Evolutionary conservation across 2,329 filamentous ascomycete species (phyloP).

Genomic region (Cordyceps javanica): DNA sequence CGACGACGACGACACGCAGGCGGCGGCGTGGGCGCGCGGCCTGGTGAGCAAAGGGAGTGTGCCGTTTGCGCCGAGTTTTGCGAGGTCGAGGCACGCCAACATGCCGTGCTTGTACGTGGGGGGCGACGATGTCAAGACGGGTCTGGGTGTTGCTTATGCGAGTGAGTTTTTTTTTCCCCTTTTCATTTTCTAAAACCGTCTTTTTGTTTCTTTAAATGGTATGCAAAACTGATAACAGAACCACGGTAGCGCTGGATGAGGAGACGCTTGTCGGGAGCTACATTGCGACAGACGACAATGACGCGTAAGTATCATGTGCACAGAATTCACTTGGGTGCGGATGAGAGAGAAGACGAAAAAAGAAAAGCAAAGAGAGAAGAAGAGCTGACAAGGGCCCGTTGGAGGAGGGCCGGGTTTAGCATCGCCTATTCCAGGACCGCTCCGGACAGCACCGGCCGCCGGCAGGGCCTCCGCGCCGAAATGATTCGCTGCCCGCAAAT

Average conservation of each 20-base stretch:
- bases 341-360: background rate
- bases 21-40: constrained; percentile 33
- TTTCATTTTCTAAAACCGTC: too few species aligned
- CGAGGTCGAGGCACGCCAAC: constrained; percentile 24
- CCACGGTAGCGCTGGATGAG: constrained; percentile 33
- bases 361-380: too few species aligned
- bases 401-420: too few species aligned
- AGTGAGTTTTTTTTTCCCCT: constrained; percentile 30
- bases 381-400: too few species aligned
- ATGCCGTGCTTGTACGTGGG: constrained; percentile 36
- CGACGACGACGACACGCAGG: constrained; percentile 19
- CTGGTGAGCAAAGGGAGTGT: constrained; percentile 35
- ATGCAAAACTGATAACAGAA: too few species aligned
- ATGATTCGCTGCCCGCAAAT: constrained; percentile 33
- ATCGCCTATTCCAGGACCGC: constrained; percentile 16
- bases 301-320: constrained; percentile 28
- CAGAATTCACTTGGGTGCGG: background rate
- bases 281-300: constrained; percentile 37
- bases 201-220: too few species aligned
- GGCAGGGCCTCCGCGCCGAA: constrained; percentile 24
- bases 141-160: constrained; percentile 37
- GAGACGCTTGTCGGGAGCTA: constrained; percentile 33
- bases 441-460: constrained; percentile 15
- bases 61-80: constrained; percentile 26
- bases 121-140: constrained; percentile 31